Conservation (phyloP, 2,329 filamentous ascomycete genomes). For the Botryotinia calthae region DNA sequence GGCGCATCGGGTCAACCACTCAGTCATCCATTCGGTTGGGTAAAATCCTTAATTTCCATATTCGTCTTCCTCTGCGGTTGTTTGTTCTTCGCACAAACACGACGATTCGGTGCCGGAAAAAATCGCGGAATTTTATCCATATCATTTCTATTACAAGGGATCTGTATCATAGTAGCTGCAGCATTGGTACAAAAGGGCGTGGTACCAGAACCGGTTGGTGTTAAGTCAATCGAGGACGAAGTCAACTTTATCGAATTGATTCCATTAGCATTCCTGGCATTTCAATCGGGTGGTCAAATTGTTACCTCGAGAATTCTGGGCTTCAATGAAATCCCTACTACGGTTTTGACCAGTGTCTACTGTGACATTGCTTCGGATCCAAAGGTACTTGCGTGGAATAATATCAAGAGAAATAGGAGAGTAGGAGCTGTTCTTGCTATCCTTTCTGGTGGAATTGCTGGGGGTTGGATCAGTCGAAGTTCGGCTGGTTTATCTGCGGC, state of each 20-base stretch:
- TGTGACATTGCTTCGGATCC: conserved; percentile 74
- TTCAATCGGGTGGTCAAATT: conserved; percentile 76
- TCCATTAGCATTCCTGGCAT: conserved; percentile 51
- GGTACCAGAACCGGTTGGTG: conserved; percentile 45
- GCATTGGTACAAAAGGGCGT: conserved; percentile 48
- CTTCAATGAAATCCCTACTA: conserved; percentile 70
- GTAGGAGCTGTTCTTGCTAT: conserved; percentile 50
- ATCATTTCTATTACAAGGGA: conserved; percentile 52
- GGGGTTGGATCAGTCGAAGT: conserved; percentile 54
- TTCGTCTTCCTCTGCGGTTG: conserved; percentile 53
- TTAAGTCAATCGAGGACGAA: conserved; percentile 31
- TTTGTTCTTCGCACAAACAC: conserved; percentile 45
- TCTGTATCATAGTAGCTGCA: conserved; percentile 52
- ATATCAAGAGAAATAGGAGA: conserved; percentile 54
- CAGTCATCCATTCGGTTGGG: conserved; percentile 51
- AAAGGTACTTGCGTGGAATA: conserved; percentile 46
- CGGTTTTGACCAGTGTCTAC: conserved; percentile 78
- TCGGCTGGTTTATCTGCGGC: conserved; percentile 50
- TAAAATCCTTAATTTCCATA: conserved; percentile 53
- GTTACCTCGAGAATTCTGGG: conserved; percentile 69
- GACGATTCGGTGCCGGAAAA: conserved; percentile 27
- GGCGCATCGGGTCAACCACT: conserved; percentile 53
- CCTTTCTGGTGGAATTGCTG: conserved; percentile 52
- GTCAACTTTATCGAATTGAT: conserved; percentile 46
- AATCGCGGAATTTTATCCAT: conserved; percentile 45